Evolutionary conservation across 2,329 filamentous ascomycete species (phyloP).

Genomic region (Magnaporthales sp.): DNA sequence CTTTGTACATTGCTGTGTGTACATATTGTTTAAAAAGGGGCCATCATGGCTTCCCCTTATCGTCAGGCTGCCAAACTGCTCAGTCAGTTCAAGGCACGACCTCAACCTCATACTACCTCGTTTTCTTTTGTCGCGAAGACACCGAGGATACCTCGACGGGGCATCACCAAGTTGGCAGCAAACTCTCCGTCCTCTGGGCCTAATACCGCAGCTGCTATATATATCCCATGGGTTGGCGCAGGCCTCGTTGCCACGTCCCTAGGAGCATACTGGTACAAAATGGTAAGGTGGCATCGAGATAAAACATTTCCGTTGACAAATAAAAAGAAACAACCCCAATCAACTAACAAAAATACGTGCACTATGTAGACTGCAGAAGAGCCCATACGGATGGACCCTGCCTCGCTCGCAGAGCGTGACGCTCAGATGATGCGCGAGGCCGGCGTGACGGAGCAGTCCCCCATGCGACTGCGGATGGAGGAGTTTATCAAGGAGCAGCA

Average conservation of each 20-base stretch:
- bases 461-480: slow-evolving; percentile 98
- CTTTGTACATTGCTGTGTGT: neutral
- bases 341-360: neutral
- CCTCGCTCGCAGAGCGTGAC: slow-evolving; percentile 79
- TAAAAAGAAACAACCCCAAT: neutral
- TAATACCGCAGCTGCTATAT: neutral
- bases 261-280: slow-evolving; percentile 2
- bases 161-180: neutral
- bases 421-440: slow-evolving; percentile 70
- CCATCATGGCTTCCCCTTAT: neutral
- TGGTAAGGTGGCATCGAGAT: neutral
- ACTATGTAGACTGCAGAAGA: slow-evolving; percentile 32
- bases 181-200: neutral
- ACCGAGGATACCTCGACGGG: neutral
- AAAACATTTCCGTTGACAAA: neutral
- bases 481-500: slow-evolving; percentile 92
- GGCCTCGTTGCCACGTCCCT: neutral
- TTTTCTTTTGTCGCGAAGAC: neutral
- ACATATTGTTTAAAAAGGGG: slow-evolving; percentile 1
- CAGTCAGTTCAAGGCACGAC: neutral
- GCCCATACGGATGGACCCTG: slow-evolving; percentile 44
- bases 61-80: neutral
- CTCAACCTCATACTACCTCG: neutral
- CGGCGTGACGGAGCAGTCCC: slow-evolving; percentile 66
- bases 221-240: neutral